These are phyloP conservation scores for Escovopsis weberi DNA, from an alignment of 2,329 filamentous ascomycete genomes.

Conservation along the genomic window DNA sequence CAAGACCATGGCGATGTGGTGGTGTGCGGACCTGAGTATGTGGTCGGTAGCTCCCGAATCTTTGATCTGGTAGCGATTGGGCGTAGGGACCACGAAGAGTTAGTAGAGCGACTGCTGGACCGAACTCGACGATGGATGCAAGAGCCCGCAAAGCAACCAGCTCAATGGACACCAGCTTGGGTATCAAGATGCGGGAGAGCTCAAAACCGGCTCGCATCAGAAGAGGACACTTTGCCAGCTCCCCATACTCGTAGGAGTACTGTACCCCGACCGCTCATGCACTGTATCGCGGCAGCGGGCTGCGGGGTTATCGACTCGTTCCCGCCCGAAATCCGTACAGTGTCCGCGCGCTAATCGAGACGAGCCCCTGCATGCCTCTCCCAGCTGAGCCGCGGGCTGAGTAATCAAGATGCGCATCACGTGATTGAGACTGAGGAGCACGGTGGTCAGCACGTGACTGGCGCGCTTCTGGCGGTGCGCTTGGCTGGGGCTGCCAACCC, in stretches of 20 bases:
- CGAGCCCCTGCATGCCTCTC: neutral
- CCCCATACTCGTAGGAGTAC: neutral
- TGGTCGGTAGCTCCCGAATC: neutral
- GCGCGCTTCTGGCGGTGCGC: neutral
- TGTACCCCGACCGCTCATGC: too few relatives aligned
- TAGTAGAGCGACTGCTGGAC: too few relatives aligned
- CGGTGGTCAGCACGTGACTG: slow-evolving; percentile 9
- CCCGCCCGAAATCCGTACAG: neutral
- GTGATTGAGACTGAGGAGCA: slow-evolving; percentile 3
- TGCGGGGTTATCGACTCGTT: too few relatives aligned
- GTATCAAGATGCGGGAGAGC: neutral
- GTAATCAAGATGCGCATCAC: neutral
- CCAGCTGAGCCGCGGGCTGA: neutral
- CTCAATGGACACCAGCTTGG: too few relatives aligned
- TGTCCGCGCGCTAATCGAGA: neutral
- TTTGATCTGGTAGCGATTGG: too few relatives aligned
- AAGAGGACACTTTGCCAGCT: too few relatives aligned
- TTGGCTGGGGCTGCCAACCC: slow-evolving; percentile 24
- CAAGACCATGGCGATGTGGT: slow-evolving; percentile 32
- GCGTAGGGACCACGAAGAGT: too few relatives aligned
- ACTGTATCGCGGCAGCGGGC: too few relatives aligned
- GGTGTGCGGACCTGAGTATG: neutral
- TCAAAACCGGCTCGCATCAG: neutral
- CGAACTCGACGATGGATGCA: too few relatives aligned
- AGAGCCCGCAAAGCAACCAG: too few relatives aligned